phyloP scores from a whole-genome alignment of 1,284 basidiomycete species.

The Cutaneotrichosporon spelunceum region DNA sequence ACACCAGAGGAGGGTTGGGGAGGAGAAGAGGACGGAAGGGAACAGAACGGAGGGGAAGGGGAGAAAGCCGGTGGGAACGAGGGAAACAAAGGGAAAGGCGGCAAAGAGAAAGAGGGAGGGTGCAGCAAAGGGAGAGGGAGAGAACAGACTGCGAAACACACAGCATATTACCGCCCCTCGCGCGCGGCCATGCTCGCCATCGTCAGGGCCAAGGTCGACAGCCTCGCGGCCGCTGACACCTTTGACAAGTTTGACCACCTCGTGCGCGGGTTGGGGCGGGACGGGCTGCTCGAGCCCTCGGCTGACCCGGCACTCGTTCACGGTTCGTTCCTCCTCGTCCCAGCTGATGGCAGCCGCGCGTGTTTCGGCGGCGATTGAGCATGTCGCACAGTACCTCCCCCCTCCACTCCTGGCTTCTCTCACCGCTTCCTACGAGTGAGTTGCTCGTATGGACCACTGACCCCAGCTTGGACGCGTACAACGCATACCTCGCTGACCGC shows the following conservation, averaged over 20 bases:
- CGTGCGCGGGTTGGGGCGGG: slow-evolving; percentile 33
- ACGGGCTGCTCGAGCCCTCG: slow-evolving; percentile 33
- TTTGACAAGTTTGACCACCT: slow-evolving; percentile 46
- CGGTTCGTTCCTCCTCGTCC: slow-evolving; percentile 22
- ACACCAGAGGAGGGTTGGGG: too few species aligned
- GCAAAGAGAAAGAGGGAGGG: too few species aligned
- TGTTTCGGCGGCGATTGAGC: slow-evolving; percentile 32
- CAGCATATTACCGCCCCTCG: slow-evolving; percentile 41
- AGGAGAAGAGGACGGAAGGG: too few species aligned
- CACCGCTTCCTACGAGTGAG: slow-evolving; percentile 30
- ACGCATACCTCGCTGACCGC: slow-evolving; percentile 34
- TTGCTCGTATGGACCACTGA: not conserved
- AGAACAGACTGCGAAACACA: not conserved
- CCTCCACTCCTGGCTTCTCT: slow-evolving; percentile 18
- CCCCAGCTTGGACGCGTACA: slow-evolving; percentile 30
- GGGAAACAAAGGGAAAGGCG: too few species aligned
- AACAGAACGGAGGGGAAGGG: too few species aligned
- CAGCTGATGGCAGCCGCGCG: slow-evolving; percentile 31
- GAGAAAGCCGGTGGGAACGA: too few species aligned
- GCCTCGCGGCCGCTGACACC: slow-evolving; percentile 28
- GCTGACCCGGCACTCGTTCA: slow-evolving; percentile 26
- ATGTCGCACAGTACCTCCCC: slow-evolving; percentile 37
- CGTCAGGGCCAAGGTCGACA: slow-evolving; percentile 36
- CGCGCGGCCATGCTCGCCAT: slow-evolving; percentile 24
- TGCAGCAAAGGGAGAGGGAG: slow-evolving; percentile 18